Conservation (phyloP, 2,329 filamentous ascomycete species). For the Juglanconis oblonga region DNA sequence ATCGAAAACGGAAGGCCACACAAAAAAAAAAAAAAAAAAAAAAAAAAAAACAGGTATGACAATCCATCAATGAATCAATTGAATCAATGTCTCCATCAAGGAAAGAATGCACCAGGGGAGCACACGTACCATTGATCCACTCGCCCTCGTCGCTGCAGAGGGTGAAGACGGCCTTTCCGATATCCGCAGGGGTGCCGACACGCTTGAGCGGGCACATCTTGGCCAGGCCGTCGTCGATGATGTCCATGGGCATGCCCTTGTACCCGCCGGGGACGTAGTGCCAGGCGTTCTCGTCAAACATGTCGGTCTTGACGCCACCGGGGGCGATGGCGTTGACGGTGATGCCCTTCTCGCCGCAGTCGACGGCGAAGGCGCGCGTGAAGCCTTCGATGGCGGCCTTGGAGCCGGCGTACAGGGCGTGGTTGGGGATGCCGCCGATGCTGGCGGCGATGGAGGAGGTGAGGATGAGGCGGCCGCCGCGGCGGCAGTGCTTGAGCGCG, state of each 20-base stretch:
- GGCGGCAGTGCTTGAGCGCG: slow-evolving; percentile 67
- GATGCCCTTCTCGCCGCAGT: slow-evolving; percentile 65
- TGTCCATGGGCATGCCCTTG: slow-evolving; percentile 47
- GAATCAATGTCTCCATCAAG: neutral
- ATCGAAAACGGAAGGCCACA: neutral
- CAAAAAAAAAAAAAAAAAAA: neutral
- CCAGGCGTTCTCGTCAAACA: slow-evolving; percentile 71
- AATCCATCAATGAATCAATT: too few relatives aligned
- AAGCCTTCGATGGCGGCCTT: slow-evolving; percentile 74
- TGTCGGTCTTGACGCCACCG: slow-evolving; percentile 72
- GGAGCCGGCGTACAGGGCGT: slow-evolving; percentile 68
- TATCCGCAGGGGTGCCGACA: slow-evolving; percentile 55
- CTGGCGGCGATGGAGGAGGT: slow-evolving; percentile 69
- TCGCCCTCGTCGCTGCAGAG: slow-evolving; percentile 57
- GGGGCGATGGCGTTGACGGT: slow-evolving; percentile 73
- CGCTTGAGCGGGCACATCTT: slow-evolving; percentile 58
- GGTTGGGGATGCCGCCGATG: slow-evolving; percentile 64
- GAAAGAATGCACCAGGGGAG: neutral
- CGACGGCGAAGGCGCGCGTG: slow-evolving; percentile 68
- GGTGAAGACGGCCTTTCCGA: slow-evolving; percentile 55
- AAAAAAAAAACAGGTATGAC: neutral
- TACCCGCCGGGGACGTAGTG: slow-evolving; percentile 59
- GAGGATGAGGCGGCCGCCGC: slow-evolving; percentile 69
- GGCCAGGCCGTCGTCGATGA: slow-evolving; percentile 53
- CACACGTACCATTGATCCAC: slow-evolving; percentile 60